Evolutionary conservation across 768 basidiomycete species (phyloP).

Genomic region (Lactarius hatsudake): DNA sequence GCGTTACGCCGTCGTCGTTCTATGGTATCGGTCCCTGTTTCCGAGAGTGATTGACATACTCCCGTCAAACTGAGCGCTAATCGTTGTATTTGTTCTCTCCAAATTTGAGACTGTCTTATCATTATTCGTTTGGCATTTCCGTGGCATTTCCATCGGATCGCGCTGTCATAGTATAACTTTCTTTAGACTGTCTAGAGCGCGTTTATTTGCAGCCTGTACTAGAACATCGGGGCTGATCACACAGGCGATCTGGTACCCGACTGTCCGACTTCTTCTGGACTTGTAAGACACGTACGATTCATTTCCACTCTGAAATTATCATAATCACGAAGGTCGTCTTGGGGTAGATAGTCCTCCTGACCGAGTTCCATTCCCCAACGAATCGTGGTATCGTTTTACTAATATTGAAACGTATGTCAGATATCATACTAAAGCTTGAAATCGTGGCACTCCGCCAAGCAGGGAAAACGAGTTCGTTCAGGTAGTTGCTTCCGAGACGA

Average conservation of each 20-base stretch:
- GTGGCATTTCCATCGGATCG: constrained; percentile 42
- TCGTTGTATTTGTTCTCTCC: constrained; percentile 32
- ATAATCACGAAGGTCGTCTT: not conserved
- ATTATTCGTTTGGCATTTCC: constrained; percentile 1
- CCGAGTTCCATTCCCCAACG: not conserved
- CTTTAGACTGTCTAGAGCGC: not conserved
- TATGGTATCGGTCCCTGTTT: constrained; percentile 14
- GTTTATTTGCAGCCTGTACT: not conserved
- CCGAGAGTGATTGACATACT: constrained; percentile 18
- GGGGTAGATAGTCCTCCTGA: not conserved
- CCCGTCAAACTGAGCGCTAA: constrained; percentile 34
- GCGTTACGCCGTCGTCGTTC: constrained; percentile 26
- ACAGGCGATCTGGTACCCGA: not conserved
- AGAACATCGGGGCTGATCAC: not conserved
- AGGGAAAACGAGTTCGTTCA: not conserved
- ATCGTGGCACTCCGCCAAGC: not conserved
- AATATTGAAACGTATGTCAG: not conserved
- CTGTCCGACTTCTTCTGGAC: not conserved
- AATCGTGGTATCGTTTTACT: not conserved
- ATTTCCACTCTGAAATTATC: not conserved
- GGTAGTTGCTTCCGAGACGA: constrained; percentile 10
- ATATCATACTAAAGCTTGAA: not conserved
- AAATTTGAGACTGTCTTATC: constrained; percentile 1
- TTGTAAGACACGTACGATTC: not conserved
- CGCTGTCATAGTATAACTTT: not conserved